Evolutionary conservation across 169 alveolate species (phyloP).

Genomic region (Cryptosporidium bovis): DNA sequence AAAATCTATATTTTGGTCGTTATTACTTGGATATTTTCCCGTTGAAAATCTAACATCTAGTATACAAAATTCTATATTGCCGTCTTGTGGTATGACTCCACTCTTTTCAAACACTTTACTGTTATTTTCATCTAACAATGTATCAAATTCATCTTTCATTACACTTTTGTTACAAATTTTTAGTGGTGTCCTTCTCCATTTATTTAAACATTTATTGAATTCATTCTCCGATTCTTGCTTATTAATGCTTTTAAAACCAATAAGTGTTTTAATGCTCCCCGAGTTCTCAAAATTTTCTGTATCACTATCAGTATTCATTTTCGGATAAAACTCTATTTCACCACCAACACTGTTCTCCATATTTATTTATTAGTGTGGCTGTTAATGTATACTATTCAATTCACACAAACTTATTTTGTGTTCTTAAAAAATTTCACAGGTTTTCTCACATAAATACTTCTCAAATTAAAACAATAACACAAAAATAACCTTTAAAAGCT

Average conservation of each 20-base stretch:
- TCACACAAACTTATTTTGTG: no score
- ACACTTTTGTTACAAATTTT: not conserved
- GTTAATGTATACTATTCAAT: no score
- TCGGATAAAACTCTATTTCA: no score
- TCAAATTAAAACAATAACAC: no score
- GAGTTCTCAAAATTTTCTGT: not conserved
- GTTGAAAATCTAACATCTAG: constrained; percentile 58
- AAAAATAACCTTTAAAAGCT: no score
- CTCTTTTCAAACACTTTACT: not conserved
- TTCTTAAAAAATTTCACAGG: no score
- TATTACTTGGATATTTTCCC: constrained; percentile 28
- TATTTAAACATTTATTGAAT: constrained; percentile 20
- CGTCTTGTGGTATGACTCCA: not conserved
- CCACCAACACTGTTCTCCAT: no score
- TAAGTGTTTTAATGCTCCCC: not conserved
- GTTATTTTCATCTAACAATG: no score
- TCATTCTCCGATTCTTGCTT: not conserved
- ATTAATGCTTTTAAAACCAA: constrained; percentile 33
- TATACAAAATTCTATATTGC: constrained; percentile 38
- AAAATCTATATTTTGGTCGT: constrained; percentile 2
- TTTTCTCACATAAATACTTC: no score
- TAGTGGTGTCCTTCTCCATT: constrained; percentile 33
- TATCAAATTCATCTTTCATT: not conserved
- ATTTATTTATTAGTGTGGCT: no score
- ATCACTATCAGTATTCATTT: not conserved